Percentiles rank a stretch among this genome's conserved stretches.
Evolutionary conservation across 2,329 filamentous ascomycete genomes (phyloP).

Genomic region (Fusarium coffeatum): DNA sequence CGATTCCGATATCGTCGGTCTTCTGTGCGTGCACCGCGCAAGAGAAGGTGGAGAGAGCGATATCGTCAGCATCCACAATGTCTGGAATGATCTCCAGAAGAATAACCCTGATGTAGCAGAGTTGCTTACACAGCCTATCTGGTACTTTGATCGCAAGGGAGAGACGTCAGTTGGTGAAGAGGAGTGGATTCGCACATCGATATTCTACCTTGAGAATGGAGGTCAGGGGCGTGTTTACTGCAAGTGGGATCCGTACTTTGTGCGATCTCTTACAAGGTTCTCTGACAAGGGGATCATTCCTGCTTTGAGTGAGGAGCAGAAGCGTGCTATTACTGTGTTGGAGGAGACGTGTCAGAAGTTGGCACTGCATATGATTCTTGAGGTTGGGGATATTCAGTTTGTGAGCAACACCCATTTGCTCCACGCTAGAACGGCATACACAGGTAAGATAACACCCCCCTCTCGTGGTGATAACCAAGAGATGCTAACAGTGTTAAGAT

Average conservation of each 20-base stretch:
- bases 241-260: conserved; percentile 93
- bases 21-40: conserved; percentile 83
- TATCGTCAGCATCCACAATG: conserved; percentile 79
- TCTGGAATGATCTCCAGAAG: conserved; percentile 82
- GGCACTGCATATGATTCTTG: conserved; percentile 85
- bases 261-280: conserved; percentile 80
- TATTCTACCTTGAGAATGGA: conserved; percentile 81
- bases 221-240: conserved; percentile 65
- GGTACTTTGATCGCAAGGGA: conserved; percentile 94
- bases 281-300: conserved; percentile 79
- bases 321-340: conserved; percentile 68
- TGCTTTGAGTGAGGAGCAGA: conserved; percentile 74
- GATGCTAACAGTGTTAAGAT: conserved; percentile 47
- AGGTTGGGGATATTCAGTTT: conserved; percentile 90
- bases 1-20: conserved; percentile 83
- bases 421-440: conserved; percentile 85
- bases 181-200: conserved; percentile 75
- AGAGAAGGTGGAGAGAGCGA: conserved; percentile 87
- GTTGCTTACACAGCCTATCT: conserved; percentile 79
- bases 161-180: conserved; percentile 81
- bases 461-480: rapidly evolving
- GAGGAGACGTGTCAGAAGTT: conserved; percentile 80
- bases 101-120: conserved; percentile 83
- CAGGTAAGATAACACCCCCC: conserved; percentile 39
- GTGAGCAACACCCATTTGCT: conserved; percentile 82